Evolutionary conservation across 139 green algal species (phyloP).

Genomic region (Astrephomene gubernaculifera): DNA sequence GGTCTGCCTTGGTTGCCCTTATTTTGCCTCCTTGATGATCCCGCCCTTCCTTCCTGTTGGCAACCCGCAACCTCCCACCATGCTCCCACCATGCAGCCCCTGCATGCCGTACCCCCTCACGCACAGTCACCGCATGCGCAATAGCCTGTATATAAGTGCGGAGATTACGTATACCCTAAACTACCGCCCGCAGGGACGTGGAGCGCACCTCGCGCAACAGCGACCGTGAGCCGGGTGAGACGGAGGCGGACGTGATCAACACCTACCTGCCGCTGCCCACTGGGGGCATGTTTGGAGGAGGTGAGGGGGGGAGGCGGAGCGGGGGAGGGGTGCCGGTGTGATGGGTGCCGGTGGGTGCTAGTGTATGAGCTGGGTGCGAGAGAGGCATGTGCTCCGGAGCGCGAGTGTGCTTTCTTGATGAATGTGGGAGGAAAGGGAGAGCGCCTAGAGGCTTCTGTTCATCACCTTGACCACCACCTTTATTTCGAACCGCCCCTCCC

Average conservation of each 20-base stretch:
- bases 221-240: not conserved
- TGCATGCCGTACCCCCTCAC: no score
- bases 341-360: not conserved
- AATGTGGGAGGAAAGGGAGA: not conserved
- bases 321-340: not conserved
- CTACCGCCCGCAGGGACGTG: constrained; percentile 11
- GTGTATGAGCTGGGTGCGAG: not conserved
- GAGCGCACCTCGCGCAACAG: constrained; percentile 29
- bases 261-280: constrained; percentile 44
- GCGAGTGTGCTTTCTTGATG: not conserved
- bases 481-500: not conserved
- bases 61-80: no score
- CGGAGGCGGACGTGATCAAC: constrained; percentile 21
- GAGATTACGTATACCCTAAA: no score
- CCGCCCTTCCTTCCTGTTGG: not conserved
- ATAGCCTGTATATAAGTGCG: no score
- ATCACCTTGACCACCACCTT: not conserved
- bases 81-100: no score
- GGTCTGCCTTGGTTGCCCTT: not conserved
- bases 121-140: no score
- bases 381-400: not conserved
- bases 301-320: not conserved
- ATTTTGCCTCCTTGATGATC: not conserved
- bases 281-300: constrained; percentile 32
- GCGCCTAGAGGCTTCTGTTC: not conserved